A percentile compares a stretch with the other conserved stretches of the same genome.
Conservation (phyloP, 306 rosid species). For the Rubus idaeus region DNA sequence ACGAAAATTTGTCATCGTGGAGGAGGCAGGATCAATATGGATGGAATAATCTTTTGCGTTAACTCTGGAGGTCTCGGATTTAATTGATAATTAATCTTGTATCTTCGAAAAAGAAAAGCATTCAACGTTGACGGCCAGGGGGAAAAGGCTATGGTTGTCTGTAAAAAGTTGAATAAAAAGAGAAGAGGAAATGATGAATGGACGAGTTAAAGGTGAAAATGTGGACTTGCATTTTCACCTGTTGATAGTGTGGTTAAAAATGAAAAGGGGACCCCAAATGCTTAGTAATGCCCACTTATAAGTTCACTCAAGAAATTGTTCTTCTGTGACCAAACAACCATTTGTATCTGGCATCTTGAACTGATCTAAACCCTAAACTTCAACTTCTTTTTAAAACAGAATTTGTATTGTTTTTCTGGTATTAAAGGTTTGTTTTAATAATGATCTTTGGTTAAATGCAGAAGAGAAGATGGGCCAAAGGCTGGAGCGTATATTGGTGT, state of each 20-base stretch:
- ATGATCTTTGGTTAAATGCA: slow-evolving; percentile 37
- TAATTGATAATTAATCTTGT: not conserved
- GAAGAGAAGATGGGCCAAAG: slow-evolving; percentile 92
- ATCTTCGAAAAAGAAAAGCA: not conserved
- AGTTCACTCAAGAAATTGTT: not conserved
- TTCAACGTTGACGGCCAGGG: not conserved
- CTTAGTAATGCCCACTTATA: slow-evolving; percentile 4
- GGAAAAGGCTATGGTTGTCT: not conserved
- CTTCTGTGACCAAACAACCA: not conserved
- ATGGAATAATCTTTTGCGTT: not conserved
- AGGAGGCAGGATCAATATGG: not conserved
- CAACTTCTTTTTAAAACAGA: slow-evolving; percentile 10
- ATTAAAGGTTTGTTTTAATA: slow-evolving; percentile 16
- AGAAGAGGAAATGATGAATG: not conserved
- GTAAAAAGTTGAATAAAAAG: not conserved
- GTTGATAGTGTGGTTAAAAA: not conserved
- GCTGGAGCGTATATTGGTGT: slow-evolving; percentile 63
- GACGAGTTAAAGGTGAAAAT: not conserved
- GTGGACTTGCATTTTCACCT: not conserved
- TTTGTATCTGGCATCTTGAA: not conserved
- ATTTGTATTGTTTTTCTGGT: slow-evolving; percentile 11
- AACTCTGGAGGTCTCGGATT: not conserved
- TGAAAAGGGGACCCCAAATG: not conserved
- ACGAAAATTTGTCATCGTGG: slow-evolving; percentile 1
- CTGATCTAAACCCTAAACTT: not conserved